Percentiles rank a stretch among this genome's conserved stretches.
phyloP scores from a whole-genome alignment of 768 basidiomycete species.

The Amanita muscaria region DNA sequence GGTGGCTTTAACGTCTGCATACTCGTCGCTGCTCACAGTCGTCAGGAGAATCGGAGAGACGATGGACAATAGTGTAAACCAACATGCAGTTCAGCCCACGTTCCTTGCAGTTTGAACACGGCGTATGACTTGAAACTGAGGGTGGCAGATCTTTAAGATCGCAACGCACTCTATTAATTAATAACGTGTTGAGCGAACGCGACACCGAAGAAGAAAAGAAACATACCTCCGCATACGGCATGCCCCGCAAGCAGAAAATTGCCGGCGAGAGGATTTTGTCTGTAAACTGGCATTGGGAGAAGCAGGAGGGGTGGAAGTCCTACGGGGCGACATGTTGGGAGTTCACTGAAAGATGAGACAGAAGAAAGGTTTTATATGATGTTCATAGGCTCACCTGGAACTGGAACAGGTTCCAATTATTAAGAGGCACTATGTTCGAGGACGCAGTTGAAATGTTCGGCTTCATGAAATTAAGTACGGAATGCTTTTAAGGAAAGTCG shows the following conservation, averaged over 20 bases:
- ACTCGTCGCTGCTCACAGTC: conserved; percentile 96
- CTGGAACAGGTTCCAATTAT: too few relatives aligned
- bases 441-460: too few relatives aligned
- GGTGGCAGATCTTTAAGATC: conserved; percentile 83
- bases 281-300: conserved; percentile 46
- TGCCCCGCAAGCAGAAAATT: conserved; percentile 91
- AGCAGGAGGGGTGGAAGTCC: conserved; percentile 31
- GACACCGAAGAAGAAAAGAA: conserved; percentile 6
- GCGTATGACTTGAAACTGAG: conserved; percentile 35
- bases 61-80: too few relatives aligned
- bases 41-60: too few relatives aligned
- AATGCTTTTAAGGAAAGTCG: conserved; percentile 18
- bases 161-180: conserved; percentile 84
- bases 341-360: conserved; percentile 15
- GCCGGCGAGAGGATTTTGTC: conserved; percentile 70
- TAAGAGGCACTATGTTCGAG: too few relatives aligned
- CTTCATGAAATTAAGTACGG: too few relatives aligned
- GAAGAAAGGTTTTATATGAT: too few relatives aligned
- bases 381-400: too few relatives aligned
- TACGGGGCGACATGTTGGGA: conserved; percentile 52
- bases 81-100: conserved; percentile 91
- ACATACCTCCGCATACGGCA: conserved; percentile 84
- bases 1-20: conserved; percentile 84
- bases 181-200: conserved; percentile 8
- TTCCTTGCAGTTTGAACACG: conserved; percentile 87